These are phyloP conservation scores for Xerocomellus intermedius DNA, from an alignment of 768 basidiomycete species.

Conservation along the genomic window DNA sequence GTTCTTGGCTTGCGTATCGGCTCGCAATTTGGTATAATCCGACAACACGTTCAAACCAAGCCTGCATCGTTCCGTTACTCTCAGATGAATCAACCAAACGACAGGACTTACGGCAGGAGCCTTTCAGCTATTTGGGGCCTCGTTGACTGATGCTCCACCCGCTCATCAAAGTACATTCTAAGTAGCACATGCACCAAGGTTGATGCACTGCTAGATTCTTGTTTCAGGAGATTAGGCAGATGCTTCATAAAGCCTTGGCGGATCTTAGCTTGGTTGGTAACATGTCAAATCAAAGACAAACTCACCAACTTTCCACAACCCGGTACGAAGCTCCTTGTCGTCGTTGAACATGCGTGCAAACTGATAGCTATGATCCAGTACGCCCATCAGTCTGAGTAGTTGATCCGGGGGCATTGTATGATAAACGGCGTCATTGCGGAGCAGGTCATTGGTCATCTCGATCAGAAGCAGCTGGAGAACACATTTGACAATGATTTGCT, in stretches of 20 bases:
- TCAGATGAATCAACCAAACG: background rate
- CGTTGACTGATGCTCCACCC: constrained; percentile 83
- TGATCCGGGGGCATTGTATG: constrained; percentile 92
- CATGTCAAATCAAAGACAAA: constrained; percentile 19
- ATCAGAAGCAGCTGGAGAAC: constrained; percentile 94
- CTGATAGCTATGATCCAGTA: constrained; percentile 95
- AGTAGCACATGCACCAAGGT: constrained; percentile 90
- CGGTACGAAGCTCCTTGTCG: constrained; percentile 94
- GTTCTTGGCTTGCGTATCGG: constrained; percentile 92
- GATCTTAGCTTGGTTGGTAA: constrained; percentile 2
- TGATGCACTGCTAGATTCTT: constrained; percentile 95
- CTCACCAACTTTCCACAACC: constrained; percentile 99
- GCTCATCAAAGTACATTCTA: constrained; percentile 90
- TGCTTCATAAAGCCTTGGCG: constrained; percentile 98
- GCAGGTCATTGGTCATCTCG: constrained; percentile 93
- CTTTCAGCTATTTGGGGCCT: constrained; percentile 77
- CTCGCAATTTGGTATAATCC: constrained; percentile 86
- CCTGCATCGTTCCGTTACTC: constrained; percentile 40
- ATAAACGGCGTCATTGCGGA: constrained; percentile 92
- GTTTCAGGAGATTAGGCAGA: constrained; percentile 93
- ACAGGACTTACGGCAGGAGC: constrained; percentile 57
- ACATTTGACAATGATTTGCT: constrained; percentile 99
- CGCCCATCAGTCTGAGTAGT: constrained; percentile 89
- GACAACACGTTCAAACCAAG: constrained; percentile 84
- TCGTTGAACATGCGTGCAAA: constrained; percentile 98